Percentiles rank a stretch among this genome's conserved stretches.
Conservation (phyloP, 805 yeast genomes). For the Cyberlindnera veronae region DNA sequence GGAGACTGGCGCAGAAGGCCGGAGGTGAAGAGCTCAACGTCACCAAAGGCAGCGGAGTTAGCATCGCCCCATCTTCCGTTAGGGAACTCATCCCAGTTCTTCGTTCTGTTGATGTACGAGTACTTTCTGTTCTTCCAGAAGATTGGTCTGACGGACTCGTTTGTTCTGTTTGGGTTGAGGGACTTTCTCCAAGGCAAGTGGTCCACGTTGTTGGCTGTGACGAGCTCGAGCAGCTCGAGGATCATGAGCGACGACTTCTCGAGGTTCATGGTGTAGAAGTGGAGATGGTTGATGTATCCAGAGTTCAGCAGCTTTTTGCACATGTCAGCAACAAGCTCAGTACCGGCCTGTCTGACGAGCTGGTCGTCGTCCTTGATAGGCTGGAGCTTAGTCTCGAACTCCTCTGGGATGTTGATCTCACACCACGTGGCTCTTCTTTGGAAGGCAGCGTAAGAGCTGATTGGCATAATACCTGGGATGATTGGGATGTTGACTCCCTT, state of each 20-base stretch:
- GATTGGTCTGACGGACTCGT: slow-evolving; percentile 87
- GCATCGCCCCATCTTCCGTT: slow-evolving; percentile 99
- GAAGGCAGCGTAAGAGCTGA: slow-evolving; percentile 90
- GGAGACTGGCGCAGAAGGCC: slow-evolving; percentile 80
- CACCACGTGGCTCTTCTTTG: slow-evolving; percentile 95
- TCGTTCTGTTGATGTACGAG: slow-evolving; percentile 83
- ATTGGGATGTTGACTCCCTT: slow-evolving; percentile 81
- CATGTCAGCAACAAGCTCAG: slow-evolving; percentile 78
- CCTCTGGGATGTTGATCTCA: slow-evolving; percentile 72
- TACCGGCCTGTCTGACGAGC: slow-evolving; percentile 80
- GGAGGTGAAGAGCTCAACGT: slow-evolving; percentile 76
- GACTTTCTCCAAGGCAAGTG: slow-evolving; percentile 88
- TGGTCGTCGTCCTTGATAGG: slow-evolving; percentile 89
- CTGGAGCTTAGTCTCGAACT: slow-evolving; percentile 65
- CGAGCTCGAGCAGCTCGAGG: slow-evolving; percentile 65
- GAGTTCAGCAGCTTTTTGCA: slow-evolving; percentile 68
- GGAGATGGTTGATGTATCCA: slow-evolving; percentile 79
- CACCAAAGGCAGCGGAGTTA: slow-evolving; percentile 95
- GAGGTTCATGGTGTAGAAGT: slow-evolving; percentile 95
- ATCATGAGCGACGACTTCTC: slow-evolving; percentile 90
- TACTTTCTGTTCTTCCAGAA: slow-evolving; percentile 95
- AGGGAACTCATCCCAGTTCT: slow-evolving; percentile 97
- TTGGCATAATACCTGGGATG: slow-evolving; percentile 98
- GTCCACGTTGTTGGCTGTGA: slow-evolving; percentile 33
- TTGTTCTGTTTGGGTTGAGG: slow-evolving; percentile 70